Evolutionary conservation across 2,329 filamentous ascomycete genomes (phyloP), one percentile per base, ranked within the genome.

Genomic region (Pestalotiopsis sp.): DNA sequence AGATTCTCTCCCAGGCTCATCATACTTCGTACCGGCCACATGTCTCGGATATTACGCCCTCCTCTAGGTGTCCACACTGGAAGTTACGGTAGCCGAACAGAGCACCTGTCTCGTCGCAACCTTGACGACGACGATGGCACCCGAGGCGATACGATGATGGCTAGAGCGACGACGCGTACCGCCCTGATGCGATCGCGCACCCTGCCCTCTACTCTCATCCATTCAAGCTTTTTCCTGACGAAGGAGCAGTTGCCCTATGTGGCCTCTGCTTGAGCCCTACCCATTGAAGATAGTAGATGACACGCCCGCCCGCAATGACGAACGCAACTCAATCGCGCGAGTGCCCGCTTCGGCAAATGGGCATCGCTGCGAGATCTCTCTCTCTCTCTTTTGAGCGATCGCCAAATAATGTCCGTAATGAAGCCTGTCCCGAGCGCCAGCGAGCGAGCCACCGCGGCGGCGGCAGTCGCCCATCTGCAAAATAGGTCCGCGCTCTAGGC

Each of bases 1-100:
- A 62, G 59, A 61, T 62, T 31, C 59, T 62, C 20, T 20, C 17
- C 6, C 17, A 52, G 20, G 7, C 45, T 52, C 45, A 52, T 52
- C 25, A 36, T 66, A 56, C 41, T 58, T 58, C 52, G 45, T 49
- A 31, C 64, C 60, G 52, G 64, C 45, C 64, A 66, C 17, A 60
- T 57, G 31, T 60, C 64, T 66, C 64, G 64, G 64, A 66, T 66
- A 66, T 66, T 66, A 66, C 64, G n/a, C 52, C 62, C 27, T 25
- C 31, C 56, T 66, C 41, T 31, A 20, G 64, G 64, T 59, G 64
- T 39, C 64, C 64, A 66, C 64, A 59, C 64, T 66, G 41, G 45
- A 59, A 66, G 64, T 38, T 49, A 66, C 64, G 52, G 23, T 56
- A 66, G 39, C 31, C 64, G 63, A 52, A 52, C 45, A 52, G 45